Conservation (phyloP, 2,329 filamentous ascomycete genomes). For the Pseudogymnoascus sp. region DNA sequence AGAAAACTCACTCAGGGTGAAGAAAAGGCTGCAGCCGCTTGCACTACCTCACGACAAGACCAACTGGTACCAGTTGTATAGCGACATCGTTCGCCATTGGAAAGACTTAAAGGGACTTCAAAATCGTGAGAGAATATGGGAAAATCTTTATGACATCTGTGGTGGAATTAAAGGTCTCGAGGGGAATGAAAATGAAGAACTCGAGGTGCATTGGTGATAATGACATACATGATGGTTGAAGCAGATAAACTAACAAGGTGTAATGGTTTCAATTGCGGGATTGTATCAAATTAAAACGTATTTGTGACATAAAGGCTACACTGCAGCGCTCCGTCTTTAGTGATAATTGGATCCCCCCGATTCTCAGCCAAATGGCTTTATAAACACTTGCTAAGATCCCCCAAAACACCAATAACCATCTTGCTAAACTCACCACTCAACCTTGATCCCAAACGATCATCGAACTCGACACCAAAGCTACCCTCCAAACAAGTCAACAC, state of each 20-base stretch:
- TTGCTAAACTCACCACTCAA: background rate
- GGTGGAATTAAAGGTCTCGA: background rate
- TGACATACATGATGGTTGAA: background rate
- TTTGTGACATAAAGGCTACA: background rate
- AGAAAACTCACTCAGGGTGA: background rate
- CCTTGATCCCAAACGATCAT: background rate
- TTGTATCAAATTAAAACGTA: background rate
- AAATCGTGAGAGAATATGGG: conserved; percentile 24
- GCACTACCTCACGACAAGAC: conserved; percentile 14
- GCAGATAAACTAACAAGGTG: background rate
- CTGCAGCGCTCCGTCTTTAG: background rate
- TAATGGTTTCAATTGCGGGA: background rate
- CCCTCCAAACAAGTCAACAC: conserved; percentile 29
- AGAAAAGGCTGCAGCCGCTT: background rate
- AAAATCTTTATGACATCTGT: conserved; percentile 19
- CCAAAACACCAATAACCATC: background rate
- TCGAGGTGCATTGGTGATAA: background rate
- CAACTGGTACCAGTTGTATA: conserved; percentile 22
- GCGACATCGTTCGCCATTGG: conserved; percentile 19
- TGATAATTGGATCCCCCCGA: background rate
- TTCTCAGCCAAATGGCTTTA: background rate
- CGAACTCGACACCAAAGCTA: conserved; percentile 2
- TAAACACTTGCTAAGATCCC: background rate
- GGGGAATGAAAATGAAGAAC: background rate
- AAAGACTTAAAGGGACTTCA: conserved; percentile 20